Conservation (phyloP, 805 yeast species). For the Zygoascus bituminiphila region DNA sequence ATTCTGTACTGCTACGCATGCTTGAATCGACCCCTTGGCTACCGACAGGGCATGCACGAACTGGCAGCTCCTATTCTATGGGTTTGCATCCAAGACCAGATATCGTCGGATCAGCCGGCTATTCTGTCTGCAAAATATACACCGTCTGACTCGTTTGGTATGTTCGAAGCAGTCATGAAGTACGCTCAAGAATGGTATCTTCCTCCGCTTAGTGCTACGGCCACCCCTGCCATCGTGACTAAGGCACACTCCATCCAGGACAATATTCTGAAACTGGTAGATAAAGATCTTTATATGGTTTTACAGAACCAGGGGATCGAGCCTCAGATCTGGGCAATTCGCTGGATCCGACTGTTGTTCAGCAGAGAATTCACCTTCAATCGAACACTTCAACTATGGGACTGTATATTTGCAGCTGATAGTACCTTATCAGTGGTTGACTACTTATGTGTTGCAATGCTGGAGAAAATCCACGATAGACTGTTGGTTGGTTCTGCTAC, state of each 20-base stretch:
- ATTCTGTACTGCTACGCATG: slow-evolving; percentile 41
- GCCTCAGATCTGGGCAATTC: slow-evolving; percentile 32
- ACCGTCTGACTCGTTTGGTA: slow-evolving; percentile 26
- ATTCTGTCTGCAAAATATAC: slow-evolving; percentile 8
- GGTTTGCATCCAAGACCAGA: slow-evolving; percentile 12
- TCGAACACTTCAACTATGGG: slow-evolving; percentile 27
- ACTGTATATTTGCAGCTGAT: slow-evolving; percentile 29
- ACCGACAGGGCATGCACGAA: slow-evolving; percentile 51
- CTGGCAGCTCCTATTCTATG: slow-evolving; percentile 39
- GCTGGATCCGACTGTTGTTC: slow-evolving; percentile 31
- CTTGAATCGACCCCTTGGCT: slow-evolving; percentile 39
- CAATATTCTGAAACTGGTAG: slow-evolving; percentile 20
- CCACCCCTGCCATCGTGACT: slow-evolving; percentile 23
- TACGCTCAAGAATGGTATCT: slow-evolving; percentile 26
- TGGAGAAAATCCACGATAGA: slow-evolving; percentile 23
- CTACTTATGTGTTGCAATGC: slow-evolving; percentile 28
- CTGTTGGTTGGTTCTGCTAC: slow-evolving; percentile 10
- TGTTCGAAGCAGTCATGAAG: slow-evolving; percentile 27
- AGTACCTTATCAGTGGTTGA: slow-evolving; percentile 25
- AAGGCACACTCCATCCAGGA: slow-evolving; percentile 28
- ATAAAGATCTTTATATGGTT: slow-evolving; percentile 23
- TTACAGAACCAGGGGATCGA: slow-evolving; percentile 23
- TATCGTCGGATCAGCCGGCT: not conserved
- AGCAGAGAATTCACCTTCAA: slow-evolving; percentile 29
- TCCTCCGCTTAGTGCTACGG: slow-evolving; percentile 8